Evolutionary conservation across 345 rosid genomes (phyloP), one percentile per base, ranked within the genome.

Genomic region (Gossypium bickii): DNA sequence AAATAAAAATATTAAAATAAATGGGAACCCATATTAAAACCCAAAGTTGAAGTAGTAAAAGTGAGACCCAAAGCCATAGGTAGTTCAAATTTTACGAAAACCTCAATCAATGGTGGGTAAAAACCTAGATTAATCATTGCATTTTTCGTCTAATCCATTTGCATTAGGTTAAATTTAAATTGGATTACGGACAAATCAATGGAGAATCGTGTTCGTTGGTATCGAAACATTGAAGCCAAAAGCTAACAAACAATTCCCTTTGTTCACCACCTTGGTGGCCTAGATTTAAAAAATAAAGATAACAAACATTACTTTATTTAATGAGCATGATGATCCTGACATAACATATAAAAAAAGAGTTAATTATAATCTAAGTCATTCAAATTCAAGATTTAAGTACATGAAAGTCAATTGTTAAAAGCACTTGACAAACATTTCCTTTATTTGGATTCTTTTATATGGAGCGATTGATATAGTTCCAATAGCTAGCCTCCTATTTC

Each of bases 371-470:
- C 38, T 29, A 34, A 34, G 38, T 34, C 38, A 34, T 34, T 34
- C 38, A 34, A 34, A 64, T 25, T 1, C 6, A 4, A 34, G 7
- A 5, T 34, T 34, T 34, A 34, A 34, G 41, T 34, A 34, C 41
- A 34, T 34, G 41, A 34, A 34, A 65, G 59, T 63, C 70, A 29
- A 64, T 62, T 16, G 9, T 58, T 17, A 52, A 7, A 29, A 51
- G 41, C 47, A 17, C 53, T 51, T 24, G 2, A 4, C n/a, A 49
- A 43, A n/a, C 38, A 78, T 20, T 60, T 72, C 22, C 34, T 60
- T 73, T 73, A 7, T 45, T 74, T 79, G 80, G 72, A 75, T 17
- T 59, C 71, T 43, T 77, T 57, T 52, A 8, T 69, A 77, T 81
- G 81, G 73, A 69, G 13, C 41, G 3, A 4, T 52, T 2, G 2